phyloP scores from a whole-genome alignment of 2,329 filamentous ascomycete species.

The Aspergillus novofumigatus region DNA sequence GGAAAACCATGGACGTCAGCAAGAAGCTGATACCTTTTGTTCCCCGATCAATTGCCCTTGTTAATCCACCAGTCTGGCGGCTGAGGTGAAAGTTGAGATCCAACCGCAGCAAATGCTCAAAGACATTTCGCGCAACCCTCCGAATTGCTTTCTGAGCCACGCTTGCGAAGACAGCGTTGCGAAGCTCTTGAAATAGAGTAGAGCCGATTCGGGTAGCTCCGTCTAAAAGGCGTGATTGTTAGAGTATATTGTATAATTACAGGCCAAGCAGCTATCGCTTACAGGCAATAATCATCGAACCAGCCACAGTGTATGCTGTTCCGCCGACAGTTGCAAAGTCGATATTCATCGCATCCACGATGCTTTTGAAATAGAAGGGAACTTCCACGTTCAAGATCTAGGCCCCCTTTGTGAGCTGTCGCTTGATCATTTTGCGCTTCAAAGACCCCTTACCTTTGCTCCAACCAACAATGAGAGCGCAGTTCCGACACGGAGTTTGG shows the following conservation, averaged over 20 bases:
- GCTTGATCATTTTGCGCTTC: neutral
- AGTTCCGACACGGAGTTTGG: constrained; percentile 77
- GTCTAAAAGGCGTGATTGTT: constrained; percentile 45
- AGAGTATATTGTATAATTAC: constrained; percentile 3
- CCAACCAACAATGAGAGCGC: constrained; percentile 81
- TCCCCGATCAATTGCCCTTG: constrained; percentile 88
- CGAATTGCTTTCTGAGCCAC: constrained; percentile 97
- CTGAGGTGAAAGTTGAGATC: constrained; percentile 92
- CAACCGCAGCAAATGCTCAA: constrained; percentile 79
- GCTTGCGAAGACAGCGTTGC: constrained; percentile 94
- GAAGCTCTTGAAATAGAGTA: constrained; percentile 84
- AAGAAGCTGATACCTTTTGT: constrained; percentile 98
- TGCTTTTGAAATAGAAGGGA: constrained; percentile 98
- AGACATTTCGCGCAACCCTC: constrained; percentile 84
- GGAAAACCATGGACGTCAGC: constrained; percentile 96
- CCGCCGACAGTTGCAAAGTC: constrained; percentile 84
- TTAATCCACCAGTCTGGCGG: constrained; percentile 91
- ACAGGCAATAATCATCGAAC: constrained; percentile 87
- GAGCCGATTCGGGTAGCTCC: constrained; percentile 84
- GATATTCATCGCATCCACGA: constrained; percentile 96
- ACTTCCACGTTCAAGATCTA: constrained; percentile 89
- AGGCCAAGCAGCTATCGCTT: constrained; percentile 26
- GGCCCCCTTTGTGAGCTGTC: neutral
- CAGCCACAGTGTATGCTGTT: constrained; percentile 82
- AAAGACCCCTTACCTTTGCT: constrained; percentile 62